A percentile compares a stretch with the other conserved stretches of the same genome.
phyloP scores from a whole-genome alignment of 768 basidiomycete genomes.

The Suillus plorans region DNA sequence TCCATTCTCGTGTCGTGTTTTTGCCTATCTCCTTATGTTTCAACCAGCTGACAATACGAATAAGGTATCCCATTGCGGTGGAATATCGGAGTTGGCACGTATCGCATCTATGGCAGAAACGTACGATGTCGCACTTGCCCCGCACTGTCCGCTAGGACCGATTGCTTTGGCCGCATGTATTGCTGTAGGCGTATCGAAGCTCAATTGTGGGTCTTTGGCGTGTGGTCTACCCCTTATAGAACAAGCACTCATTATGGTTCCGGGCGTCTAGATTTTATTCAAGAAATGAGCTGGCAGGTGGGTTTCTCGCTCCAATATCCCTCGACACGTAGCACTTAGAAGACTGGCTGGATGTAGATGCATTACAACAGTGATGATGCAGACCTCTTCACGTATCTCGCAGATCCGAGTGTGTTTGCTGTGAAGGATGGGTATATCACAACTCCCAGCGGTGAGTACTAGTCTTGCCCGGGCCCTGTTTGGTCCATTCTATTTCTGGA shows the following conservation, averaged over 20 bases:
- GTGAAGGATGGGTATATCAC: slow-evolving; percentile 53
- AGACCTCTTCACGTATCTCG: slow-evolving; percentile 62
- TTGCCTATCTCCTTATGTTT: not conserved
- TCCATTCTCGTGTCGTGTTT: not conserved
- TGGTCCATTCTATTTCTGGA: not conserved
- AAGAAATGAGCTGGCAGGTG: slow-evolving; percentile 66
- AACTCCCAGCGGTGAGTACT: slow-evolving; percentile 36
- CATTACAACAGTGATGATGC: slow-evolving; percentile 61
- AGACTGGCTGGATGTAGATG: slow-evolving; percentile 37
- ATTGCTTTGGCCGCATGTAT: slow-evolving; percentile 72
- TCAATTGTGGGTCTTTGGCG: slow-evolving; percentile 48
- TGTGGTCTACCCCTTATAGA: not conserved
- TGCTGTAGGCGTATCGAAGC: slow-evolving; percentile 56
- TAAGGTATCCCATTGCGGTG: slow-evolving; percentile 59
- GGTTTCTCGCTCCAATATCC: slow-evolving; percentile 1
- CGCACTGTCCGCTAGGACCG: slow-evolving; percentile 72
- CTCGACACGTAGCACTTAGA: not conserved
- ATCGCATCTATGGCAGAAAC: slow-evolving; percentile 61
- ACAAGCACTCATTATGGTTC: not conserved
- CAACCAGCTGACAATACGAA: not conserved
- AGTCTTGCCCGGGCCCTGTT: slow-evolving; percentile 7
- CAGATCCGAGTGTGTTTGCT: slow-evolving; percentile 49
- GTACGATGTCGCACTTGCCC: slow-evolving; percentile 71
- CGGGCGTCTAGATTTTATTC: slow-evolving; percentile 46
- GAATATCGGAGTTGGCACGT: slow-evolving; percentile 57